Base-by-base conservation (phyloP, 768 basidiomycete genomes). In the Leucogyrophana mollusca region DNA sequence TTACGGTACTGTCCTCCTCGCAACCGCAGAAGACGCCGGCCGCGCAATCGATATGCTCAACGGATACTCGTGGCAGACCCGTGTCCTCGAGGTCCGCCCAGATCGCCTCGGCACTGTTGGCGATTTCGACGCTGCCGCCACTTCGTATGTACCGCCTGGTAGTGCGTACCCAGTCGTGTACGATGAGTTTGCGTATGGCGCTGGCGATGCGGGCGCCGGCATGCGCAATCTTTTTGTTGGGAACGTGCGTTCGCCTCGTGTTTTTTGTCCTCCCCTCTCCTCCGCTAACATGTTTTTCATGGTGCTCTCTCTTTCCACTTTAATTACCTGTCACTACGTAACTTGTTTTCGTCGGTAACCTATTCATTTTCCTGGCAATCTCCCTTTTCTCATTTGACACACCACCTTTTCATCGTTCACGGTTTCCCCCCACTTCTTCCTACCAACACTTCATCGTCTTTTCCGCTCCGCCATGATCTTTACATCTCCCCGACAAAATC, bases 1-100 rank as follows among this genome's bases (percentile, higher is more conserved):
- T 1, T 86, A 94, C 60, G 96, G 96, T 21, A 96, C 94, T 9
- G 95, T 99, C 16, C 78, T 98, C 14, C 82, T 97, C 38, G 93
- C 92, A 2, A 88, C 85, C n/a, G 85, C 90, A 34, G 93, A 94
- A 63, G 95, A 98, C 60, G 96, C 94, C 2, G 87, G 86, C 3
- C 78, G 92, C 34, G 96, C 96, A 1, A 90, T 99, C 33, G 93
- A 96, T 52, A 87, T 91, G 77, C 95, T 95, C 68, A 90, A 97
- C 60, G 95, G 94, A 13, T 96, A 90, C 65, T 85, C 84, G n/a
- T 98, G 94, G 94, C 94, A 96, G 69, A 91, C 90, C 7, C 76
- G 94, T 8, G 78, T 87, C 16, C 80, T 97, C 18, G 94, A 97
- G 67, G 94, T 97, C 20, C 78, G 94, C 18, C 87, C 86, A 6